Base-by-base conservation (phyloP, 495 filamentous ascomycete genomes). In the Penicillium parvum region DNA sequence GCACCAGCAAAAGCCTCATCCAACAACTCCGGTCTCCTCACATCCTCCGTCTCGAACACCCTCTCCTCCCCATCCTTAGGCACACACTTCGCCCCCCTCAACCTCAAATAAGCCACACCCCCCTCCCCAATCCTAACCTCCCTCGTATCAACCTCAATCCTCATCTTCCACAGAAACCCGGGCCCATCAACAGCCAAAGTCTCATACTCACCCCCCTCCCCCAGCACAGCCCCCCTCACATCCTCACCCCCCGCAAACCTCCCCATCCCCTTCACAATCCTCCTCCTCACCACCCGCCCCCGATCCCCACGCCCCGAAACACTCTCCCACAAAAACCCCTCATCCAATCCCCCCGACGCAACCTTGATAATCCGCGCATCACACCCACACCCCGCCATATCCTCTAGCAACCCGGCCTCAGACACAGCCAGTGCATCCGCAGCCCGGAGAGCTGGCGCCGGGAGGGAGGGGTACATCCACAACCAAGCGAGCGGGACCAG, bases 161-260 rank as follows among this genome's bases (percentile, higher is more conserved):
- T 74, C 43, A 72, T 71, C 64, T 79, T 83, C 71, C 88, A 95
- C 48, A 95, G 53, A 44, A 68, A 65, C 1, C 52, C 44, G 3
- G 90, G 91, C 20, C 90, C 92, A 65, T 88, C 79, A 20, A 97
- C 52, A 25, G 90, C 88, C 16, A 98, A 65, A 15, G 88, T 97
- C 74, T 98, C 92, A 68, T 91, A 98, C 72, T 98, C 92, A 3
- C 94, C 92, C 3, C 92, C 92, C 57, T 97, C 92, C 0, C 94
- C 92, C 15, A 96, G 61, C 14, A 91, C 76, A 8, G 86, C 84
- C 0, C 86, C 87, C 12, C 53, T 30, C 6, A 72, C 37, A 53
- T 78, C 71, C 20, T 69, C 69, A 6, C 77, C 77, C 20, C 45
- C 70, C 8, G 59, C 72, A 75, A 91, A 96, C 40, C 83, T 73